phyloP scores from a whole-genome alignment of 108 stramenopile species.

The Heterococcus sp. region DNA sequence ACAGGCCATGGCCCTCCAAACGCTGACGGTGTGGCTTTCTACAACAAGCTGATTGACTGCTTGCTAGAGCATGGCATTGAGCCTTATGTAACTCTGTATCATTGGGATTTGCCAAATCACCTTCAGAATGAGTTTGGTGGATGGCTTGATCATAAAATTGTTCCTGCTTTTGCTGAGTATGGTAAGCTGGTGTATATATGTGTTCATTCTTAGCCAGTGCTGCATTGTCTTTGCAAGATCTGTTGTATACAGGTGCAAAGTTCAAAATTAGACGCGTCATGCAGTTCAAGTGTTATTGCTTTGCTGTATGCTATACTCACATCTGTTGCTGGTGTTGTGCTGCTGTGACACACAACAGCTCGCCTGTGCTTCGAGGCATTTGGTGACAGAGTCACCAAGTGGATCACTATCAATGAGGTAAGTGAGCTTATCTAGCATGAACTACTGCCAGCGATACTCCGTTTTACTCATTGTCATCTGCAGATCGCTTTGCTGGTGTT shows the following conservation, averaged over 20 bases:
- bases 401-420: constrained; percentile 85
- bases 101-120: constrained; percentile 89
- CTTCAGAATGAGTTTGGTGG: constrained; percentile 78
- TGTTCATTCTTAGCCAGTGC: too few relatives aligned
- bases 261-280: too few relatives aligned
- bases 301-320: too few relatives aligned
- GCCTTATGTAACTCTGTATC: constrained; percentile 83
- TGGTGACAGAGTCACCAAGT: constrained; percentile 82
- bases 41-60: constrained; percentile 75
- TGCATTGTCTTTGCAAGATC: too few relatives aligned
- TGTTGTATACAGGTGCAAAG: too few relatives aligned
- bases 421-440: too few relatives aligned
- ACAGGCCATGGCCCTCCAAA: constrained; percentile 68
- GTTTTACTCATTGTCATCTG: not conserved
- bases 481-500: not conserved
- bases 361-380: constrained; percentile 76
- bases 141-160: constrained; percentile 53
- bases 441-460: too few relatives aligned
- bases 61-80: constrained; percentile 73
- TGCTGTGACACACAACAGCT: too few relatives aligned
- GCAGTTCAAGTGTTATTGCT: too few relatives aligned
- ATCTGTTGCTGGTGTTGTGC: too few relatives aligned
- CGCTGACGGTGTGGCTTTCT: constrained; percentile 74
- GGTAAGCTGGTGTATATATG: too few relatives aligned
- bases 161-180: constrained; percentile 74